Base-by-base conservation (phyloP, 805 yeast genomes). In the Kluyveromyces siamensis region DNA sequence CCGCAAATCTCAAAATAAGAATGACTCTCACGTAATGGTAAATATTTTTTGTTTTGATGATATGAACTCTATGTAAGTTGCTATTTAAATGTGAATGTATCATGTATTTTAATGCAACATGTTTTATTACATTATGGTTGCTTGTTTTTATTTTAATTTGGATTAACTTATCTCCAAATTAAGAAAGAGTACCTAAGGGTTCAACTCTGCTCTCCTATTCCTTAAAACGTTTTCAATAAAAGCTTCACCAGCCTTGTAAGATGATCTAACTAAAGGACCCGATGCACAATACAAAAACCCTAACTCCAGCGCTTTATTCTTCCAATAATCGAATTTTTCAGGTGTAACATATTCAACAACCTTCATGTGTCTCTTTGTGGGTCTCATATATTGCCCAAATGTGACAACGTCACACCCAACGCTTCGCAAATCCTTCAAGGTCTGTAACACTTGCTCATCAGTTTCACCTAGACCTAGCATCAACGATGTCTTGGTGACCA, bases 341-440 rank as follows among this genome's bases (percentile, higher is more conserved):
- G 99, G 99, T 25, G 81, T 84, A 17, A 93, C 80, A 60, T 93
- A 93, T 57, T 91, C 97, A 10, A 87, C 96, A 40, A 93, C 99
- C 71, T 90, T 90, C 95, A 93, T 89, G 67, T 93, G 99, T 62
- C 99, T 82, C 69, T 87, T 93, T 1, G 99, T 93, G 41, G 99
- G 99, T 65, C 99, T 79, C 97, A 93, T 93, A 68, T 93, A 93
- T 70, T 93, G 99, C 37, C 99, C 99, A 69, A 93, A 93, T 0
- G 99, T 93, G 16, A 93, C 96, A 45, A 93, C 96, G 62, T 93
- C 98, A 66, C 95, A 93, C 8, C 76, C 71, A 41, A 83, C 77
- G 17, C 70, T 80, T 53, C 98, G 78, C 56, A 95, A 72, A 63
- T 87, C 95, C 52, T 67, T 73, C 59, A 93, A 65, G 0, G 97